Evolutionary conservation across 2,329 filamentous ascomycete species (phyloP), one percentile per base, ranked within the genome.

Genomic region (Magnaporthiopsis incrustans): DNA sequence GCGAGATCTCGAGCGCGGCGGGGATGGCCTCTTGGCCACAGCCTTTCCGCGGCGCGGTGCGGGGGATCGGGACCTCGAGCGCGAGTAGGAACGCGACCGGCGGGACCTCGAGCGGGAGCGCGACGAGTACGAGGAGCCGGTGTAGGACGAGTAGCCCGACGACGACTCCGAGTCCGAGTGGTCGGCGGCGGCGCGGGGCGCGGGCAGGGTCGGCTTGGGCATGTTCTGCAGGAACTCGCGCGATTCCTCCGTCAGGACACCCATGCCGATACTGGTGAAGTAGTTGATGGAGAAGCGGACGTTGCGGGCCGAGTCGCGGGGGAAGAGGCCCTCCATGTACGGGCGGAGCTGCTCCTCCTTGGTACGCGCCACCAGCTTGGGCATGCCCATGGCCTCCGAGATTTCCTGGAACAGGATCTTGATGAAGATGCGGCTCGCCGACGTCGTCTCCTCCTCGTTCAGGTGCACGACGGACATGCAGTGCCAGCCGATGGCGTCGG

Each of bases 211-310:
- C 3, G 93, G 92, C 73, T 96, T 95, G 15, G 93, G 93, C 76
- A 96, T 86, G 72, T 92, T 97, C 74, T 93, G 90, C 64, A 99
- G 82, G 73, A 89, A 87, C 71, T 96, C 91, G 75, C 95, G 88
- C 92, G 97, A 96, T 69, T 92, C 90, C 73, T 99, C 95, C 2
- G 95, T 99, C 67, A 99, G 83, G 30, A 86, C 87, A 73, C 95
- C 95, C 90, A 99, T 96, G 65, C 93, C 92, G 71, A 99, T 96
- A 71, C 92, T 95, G 12, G 95, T 99, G 76, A 99, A 98, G 82
- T 97, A 99, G 78, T 99, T 99, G 87, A 99, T 97, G 62, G 93
- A 91, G 81, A 99, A 99, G 63, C 94, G 88, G 56, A 93, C 92
- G 76, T 97, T 95, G 73, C 91, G 88, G 30, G 92, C 86, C 71